Conservation (phyloP, 345 rosid species). For the Reutealis trisperma region DNA sequence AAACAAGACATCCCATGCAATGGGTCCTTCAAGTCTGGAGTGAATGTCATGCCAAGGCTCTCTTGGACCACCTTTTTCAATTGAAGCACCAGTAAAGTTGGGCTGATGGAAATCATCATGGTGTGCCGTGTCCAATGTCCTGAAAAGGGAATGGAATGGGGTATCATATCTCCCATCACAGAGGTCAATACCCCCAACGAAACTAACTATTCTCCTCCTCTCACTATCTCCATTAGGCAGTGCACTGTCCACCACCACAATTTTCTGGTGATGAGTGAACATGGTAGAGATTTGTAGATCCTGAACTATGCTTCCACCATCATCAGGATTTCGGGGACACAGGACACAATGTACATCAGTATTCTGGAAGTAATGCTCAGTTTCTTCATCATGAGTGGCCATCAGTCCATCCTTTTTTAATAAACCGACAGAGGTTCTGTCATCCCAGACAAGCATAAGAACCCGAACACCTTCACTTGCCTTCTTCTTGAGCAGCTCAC, state of each 20-base stretch:
- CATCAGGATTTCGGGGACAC: conserved; percentile 98
- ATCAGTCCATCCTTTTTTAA: conserved; percentile 89
- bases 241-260: conserved; percentile 79
- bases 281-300: conserved; percentile 83
- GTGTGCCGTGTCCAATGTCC: conserved; percentile 91
- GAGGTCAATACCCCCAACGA: conserved; percentile 95
- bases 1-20: conserved; percentile 95
- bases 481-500: conserved; percentile 87
- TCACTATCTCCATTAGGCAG: conserved; percentile 66
- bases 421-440: conserved; percentile 88
- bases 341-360: conserved; percentile 83
- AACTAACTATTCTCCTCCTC: conserved; percentile 85
- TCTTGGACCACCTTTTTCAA: conserved; percentile 95
- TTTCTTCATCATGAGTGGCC: conserved; percentile 98
- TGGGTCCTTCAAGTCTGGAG: conserved; percentile 91
- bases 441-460: conserved; percentile 94
- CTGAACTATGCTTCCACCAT: conserved; percentile 92
- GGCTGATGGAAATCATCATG: conserved; percentile 99
- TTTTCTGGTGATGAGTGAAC: conserved; percentile 99
- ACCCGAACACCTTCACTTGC: conserved; percentile 95
- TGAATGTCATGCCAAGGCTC: conserved; percentile 99
- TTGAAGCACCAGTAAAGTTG: conserved; percentile 73
- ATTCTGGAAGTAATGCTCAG: conserved; percentile 58
- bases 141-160: conserved; percentile 90
- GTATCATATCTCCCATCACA: conserved; percentile 97